Conservation (phyloP, 2,329 filamentous ascomycete genomes). For the Shiraia bambusicola region DNA sequence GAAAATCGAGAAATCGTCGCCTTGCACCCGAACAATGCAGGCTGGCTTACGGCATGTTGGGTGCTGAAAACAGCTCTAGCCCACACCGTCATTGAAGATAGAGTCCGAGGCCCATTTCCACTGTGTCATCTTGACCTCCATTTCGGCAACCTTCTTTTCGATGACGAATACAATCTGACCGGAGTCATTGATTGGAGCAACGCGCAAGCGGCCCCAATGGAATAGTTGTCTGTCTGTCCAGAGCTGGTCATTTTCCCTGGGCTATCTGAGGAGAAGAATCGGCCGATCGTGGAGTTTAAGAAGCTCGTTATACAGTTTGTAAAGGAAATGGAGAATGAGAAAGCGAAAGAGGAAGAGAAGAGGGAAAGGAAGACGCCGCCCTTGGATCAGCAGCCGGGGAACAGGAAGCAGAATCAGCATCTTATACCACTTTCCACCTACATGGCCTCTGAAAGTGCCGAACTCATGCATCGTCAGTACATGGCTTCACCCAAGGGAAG, state of each 20-base stretch:
- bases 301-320: constrained; percentile 15
- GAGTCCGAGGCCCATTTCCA: constrained; percentile 40
- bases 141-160: constrained; percentile 47
- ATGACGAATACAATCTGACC: constrained; percentile 45
- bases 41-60: constrained; percentile 19
- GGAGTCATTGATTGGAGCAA: constrained; percentile 43
- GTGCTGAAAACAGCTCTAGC: constrained; percentile 20
- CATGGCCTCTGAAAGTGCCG: constrained; percentile 18
- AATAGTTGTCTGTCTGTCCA: constrained; percentile 41
- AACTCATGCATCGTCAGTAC: constrained; percentile 17
- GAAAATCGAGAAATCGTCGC: constrained; percentile 15
- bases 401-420: constrained; percentile 11
- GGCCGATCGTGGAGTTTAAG: constrained; percentile 14
- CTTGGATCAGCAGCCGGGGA: constrained; percentile 9
- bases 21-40: constrained; percentile 15
- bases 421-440: constrained; percentile 16
- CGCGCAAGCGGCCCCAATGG: constrained; percentile 33
- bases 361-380: constrained; percentile 3
- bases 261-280: constrained; percentile 16
- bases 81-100: constrained; percentile 17
- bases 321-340: constrained; percentile 16
- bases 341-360: constrained; percentile 10
- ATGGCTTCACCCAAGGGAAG: constrained; percentile 13
- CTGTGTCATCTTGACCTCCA: constrained; percentile 41
- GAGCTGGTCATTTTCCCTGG: constrained; percentile 25